Evolutionary conservation across 306 rosid genomes (phyloP).

Genomic region (Dalbergia cultrata): DNA sequence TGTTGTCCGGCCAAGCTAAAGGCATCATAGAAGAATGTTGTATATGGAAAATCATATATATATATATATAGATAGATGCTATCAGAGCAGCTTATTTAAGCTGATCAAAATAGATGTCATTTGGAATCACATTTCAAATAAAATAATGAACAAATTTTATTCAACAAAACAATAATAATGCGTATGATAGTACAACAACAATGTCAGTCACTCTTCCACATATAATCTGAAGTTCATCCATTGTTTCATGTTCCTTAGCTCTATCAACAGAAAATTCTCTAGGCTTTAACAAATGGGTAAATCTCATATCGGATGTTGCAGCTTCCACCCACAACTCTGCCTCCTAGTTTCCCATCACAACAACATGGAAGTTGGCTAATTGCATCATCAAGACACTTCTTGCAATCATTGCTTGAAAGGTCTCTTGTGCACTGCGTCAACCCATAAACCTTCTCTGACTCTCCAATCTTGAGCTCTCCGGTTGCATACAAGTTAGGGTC

Average conservation of each 20-base stretch:
- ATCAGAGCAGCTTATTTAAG: neutral
- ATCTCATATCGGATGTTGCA: slow-evolving; percentile 60
- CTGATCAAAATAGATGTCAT: neutral
- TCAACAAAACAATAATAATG: neutral
- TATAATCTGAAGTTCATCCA: neutral
- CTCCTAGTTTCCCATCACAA: slow-evolving; percentile 61
- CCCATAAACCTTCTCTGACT: slow-evolving; percentile 45
- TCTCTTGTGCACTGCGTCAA: slow-evolving; percentile 62
- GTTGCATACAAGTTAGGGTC: slow-evolving; percentile 45
- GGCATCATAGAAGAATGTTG: too few species aligned
- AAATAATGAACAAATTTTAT: neutral
- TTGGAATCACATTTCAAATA: neutral
- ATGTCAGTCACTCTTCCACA: neutral
- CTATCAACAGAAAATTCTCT: neutral
- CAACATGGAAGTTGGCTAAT: slow-evolving; percentile 52
- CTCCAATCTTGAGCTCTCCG: slow-evolving; percentile 34
- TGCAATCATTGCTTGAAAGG: slow-evolving; percentile 50
- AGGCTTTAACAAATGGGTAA: slow-evolving; percentile 49
- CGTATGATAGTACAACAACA: neutral
- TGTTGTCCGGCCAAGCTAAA: neutral
- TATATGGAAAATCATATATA: too few species aligned
- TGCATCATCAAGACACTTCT: slow-evolving; percentile 59
- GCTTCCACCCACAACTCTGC: slow-evolving; percentile 62
- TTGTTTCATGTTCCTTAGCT: neutral
- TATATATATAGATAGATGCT: neutral